Conservation (phyloP, 257 asterid genomes). For the Plantago major region DNA sequence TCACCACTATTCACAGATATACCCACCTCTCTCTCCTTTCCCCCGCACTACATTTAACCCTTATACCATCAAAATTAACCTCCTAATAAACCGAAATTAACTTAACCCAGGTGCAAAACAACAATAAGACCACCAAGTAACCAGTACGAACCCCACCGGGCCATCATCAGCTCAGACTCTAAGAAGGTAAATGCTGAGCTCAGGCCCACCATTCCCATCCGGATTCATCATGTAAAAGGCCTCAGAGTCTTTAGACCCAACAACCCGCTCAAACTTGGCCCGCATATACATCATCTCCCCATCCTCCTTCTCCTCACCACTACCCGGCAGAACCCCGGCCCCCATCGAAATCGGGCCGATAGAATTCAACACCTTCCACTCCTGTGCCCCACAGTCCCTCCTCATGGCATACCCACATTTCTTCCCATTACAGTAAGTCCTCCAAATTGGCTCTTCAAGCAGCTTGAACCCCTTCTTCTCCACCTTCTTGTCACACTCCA, state of each 20-base stretch:
- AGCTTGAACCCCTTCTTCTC: constrained; percentile 42
- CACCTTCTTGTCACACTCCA: constrained; percentile 61
- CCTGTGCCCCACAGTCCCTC: constrained; percentile 77
- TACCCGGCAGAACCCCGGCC: constrained; percentile 86
- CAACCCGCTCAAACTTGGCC: constrained; percentile 91
- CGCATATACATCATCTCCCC: constrained; percentile 90
- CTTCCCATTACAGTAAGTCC: constrained; percentile 84
- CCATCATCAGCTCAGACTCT: constrained; percentile 68
- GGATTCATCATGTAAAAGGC: constrained; percentile 98
- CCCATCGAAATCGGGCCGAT: constrained; percentile 92
- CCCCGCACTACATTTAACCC: constrained; percentile 13
- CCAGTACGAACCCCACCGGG: too few species aligned
- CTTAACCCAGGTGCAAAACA: constrained; percentile 3
- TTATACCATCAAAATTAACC: constrained; percentile 1
- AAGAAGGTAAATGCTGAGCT: constrained; percentile 81
- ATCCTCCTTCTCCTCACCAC: constrained; percentile 26
- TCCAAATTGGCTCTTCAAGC: constrained; percentile 68
- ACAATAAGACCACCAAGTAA: background rate
- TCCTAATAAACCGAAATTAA: background rate
- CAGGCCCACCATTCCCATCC: constrained; percentile 91
- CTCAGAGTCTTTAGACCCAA: constrained; percentile 88
- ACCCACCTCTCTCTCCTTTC: constrained; percentile 26
- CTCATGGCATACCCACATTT: constrained; percentile 82
- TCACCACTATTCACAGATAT: constrained; percentile 35
- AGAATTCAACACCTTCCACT: constrained; percentile 73